These are phyloP conservation scores for Penicillium decumbens DNA, from an alignment of 2,329 filamentous ascomycete species.

Conservation along the genomic window DNA sequence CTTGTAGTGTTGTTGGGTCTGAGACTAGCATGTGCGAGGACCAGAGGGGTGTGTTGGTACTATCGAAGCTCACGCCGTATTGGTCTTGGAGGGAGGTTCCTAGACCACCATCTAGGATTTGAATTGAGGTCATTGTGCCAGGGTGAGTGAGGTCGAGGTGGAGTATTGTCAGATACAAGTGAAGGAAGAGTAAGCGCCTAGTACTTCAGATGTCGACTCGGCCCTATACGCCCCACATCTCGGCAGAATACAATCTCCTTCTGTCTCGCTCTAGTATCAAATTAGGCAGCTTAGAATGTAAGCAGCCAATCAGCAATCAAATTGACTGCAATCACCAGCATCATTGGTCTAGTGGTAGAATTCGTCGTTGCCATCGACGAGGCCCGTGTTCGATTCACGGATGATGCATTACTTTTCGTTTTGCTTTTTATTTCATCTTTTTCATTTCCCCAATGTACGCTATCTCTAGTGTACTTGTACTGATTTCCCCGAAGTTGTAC, in stretches of 20 bases:
- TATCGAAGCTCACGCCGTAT: conserved; percentile 51
- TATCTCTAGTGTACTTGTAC: background rate
- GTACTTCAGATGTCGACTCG: too few relatives aligned
- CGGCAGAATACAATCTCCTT: too few relatives aligned
- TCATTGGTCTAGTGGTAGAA: conserved; percentile 46
- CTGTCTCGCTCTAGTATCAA: too few relatives aligned
- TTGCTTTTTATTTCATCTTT: background rate
- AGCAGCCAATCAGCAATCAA: conserved; percentile 6
- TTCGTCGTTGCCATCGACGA: conserved; percentile 46
- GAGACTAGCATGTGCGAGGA: conserved; percentile 62
- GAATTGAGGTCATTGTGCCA: conserved; percentile 36
- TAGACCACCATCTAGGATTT: conserved; percentile 61
- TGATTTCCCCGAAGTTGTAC: background rate
- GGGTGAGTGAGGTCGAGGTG: background rate
- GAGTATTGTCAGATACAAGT: background rate
- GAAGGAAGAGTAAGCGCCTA: too few relatives aligned
- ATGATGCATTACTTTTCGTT: conserved; percentile 33
- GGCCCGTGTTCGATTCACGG: conserved; percentile 47
- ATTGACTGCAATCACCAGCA: conserved; percentile 19
- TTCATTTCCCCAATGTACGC: background rate
- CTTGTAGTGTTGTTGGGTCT: conserved; percentile 48
- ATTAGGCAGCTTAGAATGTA: background rate
- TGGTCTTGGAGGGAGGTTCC: conserved; percentile 61
- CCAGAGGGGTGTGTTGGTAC: conserved; percentile 55
- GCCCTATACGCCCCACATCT: too few relatives aligned